A percentile compares a stretch with the other conserved stretches of the same genome.
These are phyloP conservation scores for Populus hybrid DNA, from an alignment of 441 rosid species.

Conservation along the genomic window DNA sequence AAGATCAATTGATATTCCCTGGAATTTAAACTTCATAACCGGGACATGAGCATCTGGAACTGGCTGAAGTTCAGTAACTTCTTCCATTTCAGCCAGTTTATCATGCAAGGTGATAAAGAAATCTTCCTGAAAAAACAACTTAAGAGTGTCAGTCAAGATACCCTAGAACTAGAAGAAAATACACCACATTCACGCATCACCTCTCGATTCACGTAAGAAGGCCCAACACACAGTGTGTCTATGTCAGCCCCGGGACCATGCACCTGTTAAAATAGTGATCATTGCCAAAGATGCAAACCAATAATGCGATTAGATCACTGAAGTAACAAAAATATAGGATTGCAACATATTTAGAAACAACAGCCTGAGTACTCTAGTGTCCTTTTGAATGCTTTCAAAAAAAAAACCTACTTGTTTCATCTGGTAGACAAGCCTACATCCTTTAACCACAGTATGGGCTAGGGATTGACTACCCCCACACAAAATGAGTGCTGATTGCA, in stretches of 20 bases:
- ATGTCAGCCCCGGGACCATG: constrained; percentile 77
- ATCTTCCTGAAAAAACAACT: constrained; percentile 42
- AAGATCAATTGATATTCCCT: constrained; percentile 63
- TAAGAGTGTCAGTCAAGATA: neutral
- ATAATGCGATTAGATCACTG: neutral
- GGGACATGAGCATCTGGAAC: constrained; percentile 79
- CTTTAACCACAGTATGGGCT: too few species aligned
- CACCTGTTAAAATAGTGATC: constrained; percentile 35
- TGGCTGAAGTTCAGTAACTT: constrained; percentile 61
- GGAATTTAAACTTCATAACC: constrained; percentile 67
- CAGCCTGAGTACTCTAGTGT: neutral
- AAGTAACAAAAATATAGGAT: neutral
- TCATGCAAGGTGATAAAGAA: constrained; percentile 57
- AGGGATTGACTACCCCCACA: neutral
- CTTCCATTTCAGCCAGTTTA: constrained; percentile 53
- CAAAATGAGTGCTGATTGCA: neutral
- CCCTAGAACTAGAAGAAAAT: neutral
- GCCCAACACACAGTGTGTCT: constrained; percentile 66
- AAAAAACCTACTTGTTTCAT: neutral
- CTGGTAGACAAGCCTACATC: neutral
- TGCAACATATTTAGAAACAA: neutral
- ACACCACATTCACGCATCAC: constrained; percentile 30
- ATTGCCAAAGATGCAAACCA: neutral
- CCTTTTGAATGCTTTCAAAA: neutral
- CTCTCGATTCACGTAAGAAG: constrained; percentile 67